These are phyloP conservation scores for Boletellus ananiceps DNA, from an alignment of 768 basidiomycete genomes.

Conservation along the genomic window DNA sequence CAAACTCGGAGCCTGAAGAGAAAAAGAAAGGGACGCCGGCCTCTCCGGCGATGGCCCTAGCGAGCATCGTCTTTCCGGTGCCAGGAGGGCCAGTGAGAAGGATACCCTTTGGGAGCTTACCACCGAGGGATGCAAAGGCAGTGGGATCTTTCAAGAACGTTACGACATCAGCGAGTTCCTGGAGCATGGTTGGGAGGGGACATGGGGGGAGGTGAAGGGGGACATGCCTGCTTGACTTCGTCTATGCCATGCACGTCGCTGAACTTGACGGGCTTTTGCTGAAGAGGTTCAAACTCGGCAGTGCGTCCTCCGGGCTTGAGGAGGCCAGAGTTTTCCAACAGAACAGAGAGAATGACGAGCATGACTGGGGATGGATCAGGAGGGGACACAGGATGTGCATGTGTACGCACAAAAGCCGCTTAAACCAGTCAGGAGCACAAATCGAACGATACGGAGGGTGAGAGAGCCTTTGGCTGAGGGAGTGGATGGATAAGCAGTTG, in stretches of 20 bases:
- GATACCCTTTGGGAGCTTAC: conserved; percentile 91
- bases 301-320: conserved; percentile 84
- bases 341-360: conserved; percentile 79
- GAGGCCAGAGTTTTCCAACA: conserved; percentile 90
- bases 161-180: conserved; percentile 94
- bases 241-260: conserved; percentile 96
- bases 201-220: background rate
- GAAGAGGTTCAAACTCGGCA: conserved; percentile 76
- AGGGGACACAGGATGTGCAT: background rate
- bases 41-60: conserved; percentile 94
- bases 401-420: conserved; percentile 59
- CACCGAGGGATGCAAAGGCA: conserved; percentile 85
- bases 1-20: conserved; percentile 94
- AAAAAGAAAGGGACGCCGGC: conserved; percentile 98
- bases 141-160: conserved; percentile 93
- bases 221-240: conserved; percentile 85
- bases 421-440: conserved; percentile 51
- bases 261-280: conserved; percentile 83
- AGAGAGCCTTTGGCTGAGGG: conserved; percentile 62
- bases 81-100: conserved; percentile 88
- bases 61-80: conserved; percentile 83
- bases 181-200: conserved; percentile 8
- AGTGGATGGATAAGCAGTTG: background rate
- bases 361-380: conserved; percentile 46
- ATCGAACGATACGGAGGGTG: conserved; percentile 58